Conservation (phyloP, 176 grass and related monocot genomes). For the Carex scoparia region DNA sequence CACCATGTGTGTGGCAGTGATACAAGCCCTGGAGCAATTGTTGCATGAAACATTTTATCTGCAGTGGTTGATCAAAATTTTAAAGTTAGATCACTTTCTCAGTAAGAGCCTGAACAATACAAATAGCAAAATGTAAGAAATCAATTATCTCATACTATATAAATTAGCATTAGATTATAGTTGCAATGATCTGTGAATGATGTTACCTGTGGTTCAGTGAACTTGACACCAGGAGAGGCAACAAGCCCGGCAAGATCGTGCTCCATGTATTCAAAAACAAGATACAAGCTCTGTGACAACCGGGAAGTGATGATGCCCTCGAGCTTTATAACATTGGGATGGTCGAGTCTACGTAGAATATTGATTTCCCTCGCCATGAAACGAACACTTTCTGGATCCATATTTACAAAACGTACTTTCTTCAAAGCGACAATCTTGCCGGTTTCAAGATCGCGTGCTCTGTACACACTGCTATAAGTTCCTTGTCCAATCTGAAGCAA, state of each 20-base stretch:
- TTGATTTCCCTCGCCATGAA: conserved; percentile 91
- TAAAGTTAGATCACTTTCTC: neutral
- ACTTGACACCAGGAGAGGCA: conserved; percentile 65
- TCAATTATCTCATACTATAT: neutral
- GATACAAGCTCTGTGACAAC: conserved; percentile 61
- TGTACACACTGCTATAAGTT: conserved; percentile 85
- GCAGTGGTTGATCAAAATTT: conserved; percentile 28
- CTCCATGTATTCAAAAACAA: conserved; percentile 88
- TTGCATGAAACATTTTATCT: conserved; percentile 72
- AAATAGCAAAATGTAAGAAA: neutral
- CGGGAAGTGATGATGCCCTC: conserved; percentile 70
- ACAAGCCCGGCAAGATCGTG: conserved; percentile 80
- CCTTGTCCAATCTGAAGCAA: conserved; percentile 77
- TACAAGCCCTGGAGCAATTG: conserved; percentile 74
- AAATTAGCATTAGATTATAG: no score
- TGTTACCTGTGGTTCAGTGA: conserved; percentile 61
- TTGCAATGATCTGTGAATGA: neutral
- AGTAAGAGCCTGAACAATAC: neutral
- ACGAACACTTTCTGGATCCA: conserved; percentile 85
- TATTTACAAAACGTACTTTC: conserved; percentile 81
- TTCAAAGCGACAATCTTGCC: conserved; percentile 73
- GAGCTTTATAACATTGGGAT: conserved; percentile 90
- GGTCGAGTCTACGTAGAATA: conserved; percentile 61
- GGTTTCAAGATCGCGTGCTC: conserved; percentile 71
- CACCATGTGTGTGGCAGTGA: conserved; percentile 65